Evolutionary conservation across 257 asterid species (phyloP), one percentile per base, ranked within the genome.

Genomic region (Solanum clarkiae): DNA sequence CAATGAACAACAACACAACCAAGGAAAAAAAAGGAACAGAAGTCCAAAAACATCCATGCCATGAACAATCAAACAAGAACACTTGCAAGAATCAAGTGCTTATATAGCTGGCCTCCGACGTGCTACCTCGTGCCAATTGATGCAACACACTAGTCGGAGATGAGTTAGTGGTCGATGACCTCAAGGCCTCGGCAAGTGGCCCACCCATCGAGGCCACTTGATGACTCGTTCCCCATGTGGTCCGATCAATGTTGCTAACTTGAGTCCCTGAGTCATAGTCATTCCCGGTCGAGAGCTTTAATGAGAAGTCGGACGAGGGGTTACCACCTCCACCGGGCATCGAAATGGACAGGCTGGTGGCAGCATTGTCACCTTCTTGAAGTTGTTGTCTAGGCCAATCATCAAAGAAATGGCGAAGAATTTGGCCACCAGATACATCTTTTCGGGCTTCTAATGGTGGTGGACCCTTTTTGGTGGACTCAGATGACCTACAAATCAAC

Each of bases 181-280:
- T 87, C 87, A 96, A 81, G 7, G 97, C 98, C 93, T 96, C 99
- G 0, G 98, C 99, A 22, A 96, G 87, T 26, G 99, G 98, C 1
- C 98, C 98, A 1, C 99, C 98, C 95, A 93, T 88, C 9, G 95
- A 89, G 10, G 91, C 91, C 15, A 71, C 90, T 75, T 87, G 91
- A 66, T 65, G 80, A 42, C 54, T 88, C 24, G 89, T 85, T 63
- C 88, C 93, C 97, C 98, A 91, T 1, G 86, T 24, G 8, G 63
- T 82, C 82, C 90, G 81, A 72, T 87, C 91, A 36, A 84, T 62
- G 42, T 66, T 86, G 5, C 85, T 85, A 1, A 71, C 82, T 18
- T 57, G 87, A 63, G 85, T 22, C 16, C 66, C 84, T 5, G 90
- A 2, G 20, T 90, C 91, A 22, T 87, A 91, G 44, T 82, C 75